A percentile compares a stretch with the other conserved stretches of the same genome.
Evolutionary conservation across 1,284 basidiomycete genomes (phyloP).

Genomic region (Boletus semigastroideus): DNA sequence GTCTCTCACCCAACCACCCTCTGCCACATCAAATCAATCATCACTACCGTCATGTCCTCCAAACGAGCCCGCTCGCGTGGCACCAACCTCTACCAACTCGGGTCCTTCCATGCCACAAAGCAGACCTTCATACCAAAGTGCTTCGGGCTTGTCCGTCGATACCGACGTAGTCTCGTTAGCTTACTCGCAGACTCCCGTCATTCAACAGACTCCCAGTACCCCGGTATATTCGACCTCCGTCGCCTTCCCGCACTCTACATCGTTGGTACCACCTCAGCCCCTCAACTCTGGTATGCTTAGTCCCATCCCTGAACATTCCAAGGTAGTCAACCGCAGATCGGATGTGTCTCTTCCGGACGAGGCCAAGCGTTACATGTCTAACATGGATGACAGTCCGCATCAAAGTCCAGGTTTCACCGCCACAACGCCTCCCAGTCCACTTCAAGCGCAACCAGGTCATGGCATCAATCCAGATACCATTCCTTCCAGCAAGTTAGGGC

Average conservation of each 20-base stretch:
- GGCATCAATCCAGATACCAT: not conserved
- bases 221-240: slow-evolving; percentile 1
- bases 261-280: slow-evolving; percentile 27
- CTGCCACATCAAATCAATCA: slow-evolving; percentile 29
- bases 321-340: slow-evolving; percentile 49
- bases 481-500: slow-evolving; percentile 7
- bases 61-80: slow-evolving; percentile 11
- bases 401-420: slow-evolving; percentile 43
- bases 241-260: slow-evolving; percentile 9
- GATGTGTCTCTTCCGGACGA: slow-evolving; percentile 72
- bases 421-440: not conserved
- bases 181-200: slow-evolving; percentile 10
- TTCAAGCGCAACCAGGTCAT: slow-evolving; percentile 1
- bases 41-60: slow-evolving; percentile 8
- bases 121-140: slow-evolving; percentile 14
- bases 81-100: slow-evolving; percentile 1
- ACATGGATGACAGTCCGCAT: slow-evolving; percentile 60
- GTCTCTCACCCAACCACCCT: slow-evolving; percentile 26
- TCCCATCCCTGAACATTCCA: slow-evolving; percentile 31
- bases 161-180: not conserved
- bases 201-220: slow-evolving; percentile 3
- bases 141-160: not conserved
- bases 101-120: slow-evolving; percentile 2
- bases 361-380: slow-evolving; percentile 65
- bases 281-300: slow-evolving; percentile 25